Evolutionary conservation across 2,329 filamentous ascomycete species (phyloP).

Genomic region (Calonectria hawksworthii): DNA sequence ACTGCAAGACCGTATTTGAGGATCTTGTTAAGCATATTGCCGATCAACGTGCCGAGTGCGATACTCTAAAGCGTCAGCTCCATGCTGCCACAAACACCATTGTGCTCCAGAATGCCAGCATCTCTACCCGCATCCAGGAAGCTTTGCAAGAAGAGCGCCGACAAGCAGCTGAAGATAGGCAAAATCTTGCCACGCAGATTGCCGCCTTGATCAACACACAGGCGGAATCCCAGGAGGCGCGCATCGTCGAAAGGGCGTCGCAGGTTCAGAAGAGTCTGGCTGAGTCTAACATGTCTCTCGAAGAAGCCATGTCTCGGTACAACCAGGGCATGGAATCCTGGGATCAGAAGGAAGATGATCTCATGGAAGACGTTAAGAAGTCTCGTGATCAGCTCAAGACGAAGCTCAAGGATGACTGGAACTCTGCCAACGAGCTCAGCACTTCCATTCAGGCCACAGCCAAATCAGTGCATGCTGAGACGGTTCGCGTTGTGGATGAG

Average conservation of each 20-base stretch:
- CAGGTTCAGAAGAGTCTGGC: constrained; percentile 74
- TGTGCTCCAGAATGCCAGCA: constrained; percentile 75
- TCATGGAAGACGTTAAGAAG: constrained; percentile 78
- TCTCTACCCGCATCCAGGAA: constrained; percentile 76
- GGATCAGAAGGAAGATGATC: constrained; percentile 76
- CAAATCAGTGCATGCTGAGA: constrained; percentile 90
- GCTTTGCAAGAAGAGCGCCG: constrained; percentile 83
- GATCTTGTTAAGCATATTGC: constrained; percentile 81
- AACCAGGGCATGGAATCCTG: constrained; percentile 80
- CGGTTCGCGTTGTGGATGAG: constrained; percentile 88
- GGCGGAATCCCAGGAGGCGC: constrained; percentile 78
- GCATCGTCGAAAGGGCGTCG: constrained; percentile 75
- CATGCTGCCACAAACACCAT: constrained; percentile 77
- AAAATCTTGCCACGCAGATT: constrained; percentile 82
- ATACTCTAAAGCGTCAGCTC: constrained; percentile 79
- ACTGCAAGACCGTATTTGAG: constrained; percentile 90
- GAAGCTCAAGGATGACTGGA: constrained; percentile 90
- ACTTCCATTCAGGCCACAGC: constrained; percentile 87
- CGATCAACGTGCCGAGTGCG: constrained; percentile 82
- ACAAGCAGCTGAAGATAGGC: constrained; percentile 79
- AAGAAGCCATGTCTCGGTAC: constrained; percentile 76
- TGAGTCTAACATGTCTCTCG: constrained; percentile 74
- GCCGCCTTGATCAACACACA: constrained; percentile 81
- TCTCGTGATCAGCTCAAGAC: constrained; percentile 84
- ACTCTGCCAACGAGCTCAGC: constrained; percentile 82